Percentiles rank a stretch among this genome's conserved stretches.
phyloP scores from a whole-genome alignment of 305 asterid genomes.

The Galium porrigens region DNA sequence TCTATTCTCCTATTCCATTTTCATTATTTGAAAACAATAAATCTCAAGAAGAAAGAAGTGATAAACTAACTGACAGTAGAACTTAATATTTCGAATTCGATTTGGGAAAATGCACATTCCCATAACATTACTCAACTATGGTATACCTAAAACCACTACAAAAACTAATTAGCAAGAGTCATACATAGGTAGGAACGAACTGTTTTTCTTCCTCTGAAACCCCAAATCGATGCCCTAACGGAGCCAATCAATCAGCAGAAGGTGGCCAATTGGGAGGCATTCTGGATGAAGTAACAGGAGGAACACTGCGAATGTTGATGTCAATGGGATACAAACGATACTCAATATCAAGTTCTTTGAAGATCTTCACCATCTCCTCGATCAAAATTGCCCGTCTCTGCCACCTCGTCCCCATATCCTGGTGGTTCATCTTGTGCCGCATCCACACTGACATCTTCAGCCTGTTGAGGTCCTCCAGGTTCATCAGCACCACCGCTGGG shows the following conservation, averaged over 20 bases:
- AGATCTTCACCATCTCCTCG: slow-evolving; percentile 34
- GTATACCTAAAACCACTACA: slow-evolving; percentile 1
- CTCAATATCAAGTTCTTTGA: slow-evolving; percentile 31
- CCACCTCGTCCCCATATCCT: slow-evolving; percentile 34
- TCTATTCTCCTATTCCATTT: not conserved
- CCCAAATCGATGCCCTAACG: not conserved
- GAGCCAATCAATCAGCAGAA: slow-evolving; percentile 4
- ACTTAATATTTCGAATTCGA: not conserved
- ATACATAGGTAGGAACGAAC: not conserved
- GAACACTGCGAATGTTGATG: slow-evolving; percentile 22
- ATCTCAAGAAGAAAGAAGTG: not conserved
- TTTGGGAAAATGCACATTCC: too few relatives aligned
- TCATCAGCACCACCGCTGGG: slow-evolving; percentile 25
- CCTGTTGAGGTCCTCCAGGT: slow-evolving; percentile 27
- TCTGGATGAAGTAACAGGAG: slow-evolving; percentile 16
- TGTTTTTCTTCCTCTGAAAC: not conserved
- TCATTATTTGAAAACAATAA: not conserved
- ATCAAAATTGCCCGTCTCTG: slow-evolving; percentile 28
- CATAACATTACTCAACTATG: not conserved
- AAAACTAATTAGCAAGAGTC: not conserved
- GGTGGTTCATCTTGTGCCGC: slow-evolving; percentile 31
- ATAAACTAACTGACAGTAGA: not conserved
- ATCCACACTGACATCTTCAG: slow-evolving; percentile 32
- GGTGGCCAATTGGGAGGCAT: slow-evolving; percentile 21
- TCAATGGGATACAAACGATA: slow-evolving; percentile 27